Evolutionary conservation across 1,139 yeast species (phyloP), one percentile per base, ranked within the genome.

Genomic region (Blastobotrys aristatus): DNA sequence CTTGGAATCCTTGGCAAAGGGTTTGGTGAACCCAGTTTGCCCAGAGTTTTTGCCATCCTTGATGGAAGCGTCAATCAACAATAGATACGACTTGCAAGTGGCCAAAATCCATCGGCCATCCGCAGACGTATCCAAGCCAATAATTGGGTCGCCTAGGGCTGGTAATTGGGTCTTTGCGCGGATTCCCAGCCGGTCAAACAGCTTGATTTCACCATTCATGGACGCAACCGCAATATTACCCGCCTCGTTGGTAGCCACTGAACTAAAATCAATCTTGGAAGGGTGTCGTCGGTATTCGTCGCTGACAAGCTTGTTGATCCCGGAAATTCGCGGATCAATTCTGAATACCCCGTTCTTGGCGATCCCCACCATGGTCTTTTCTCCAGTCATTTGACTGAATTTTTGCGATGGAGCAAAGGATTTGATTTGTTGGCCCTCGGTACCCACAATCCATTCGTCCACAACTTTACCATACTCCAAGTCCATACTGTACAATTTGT

Each of bases 71-170:
- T 87, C 94, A 53, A 86, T 72, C 43, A 89, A 72, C 49, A 88
- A 69, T 50, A 88, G 67, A 60, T 84, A 85, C 1, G 79, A 76
- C 57, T 74, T 71, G 68, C 92, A 85, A 0, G 96, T 88, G 1
- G 89, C 94, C 52, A 89, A 69, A 37, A 88, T 59, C 86, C 90
- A 88, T 58, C 78, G 73, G 49, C 96, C 96, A 62, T 85, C 94
- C 21, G 83, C 79, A 5, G 95, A 80, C 1, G 78, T 79, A 50
- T 84, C 90, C 24, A 86, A 58, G 22, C 84, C 84, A 43, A 73
- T 67, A 43, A 84, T 77, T 2, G 80, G 70, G 55, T 86, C 94
- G 14, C 96, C 96, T 47, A 88, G 69, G 0, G 95, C 87, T 1
- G 96, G 96, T 34, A 88, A 68, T 18, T 77, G 73, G 0, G 92